Evolutionary conservation across 2,329 filamentous ascomycete genomes (phyloP), one percentile per base, ranked within the genome.

Genomic region (Hymenoscyphus occultus): DNA sequence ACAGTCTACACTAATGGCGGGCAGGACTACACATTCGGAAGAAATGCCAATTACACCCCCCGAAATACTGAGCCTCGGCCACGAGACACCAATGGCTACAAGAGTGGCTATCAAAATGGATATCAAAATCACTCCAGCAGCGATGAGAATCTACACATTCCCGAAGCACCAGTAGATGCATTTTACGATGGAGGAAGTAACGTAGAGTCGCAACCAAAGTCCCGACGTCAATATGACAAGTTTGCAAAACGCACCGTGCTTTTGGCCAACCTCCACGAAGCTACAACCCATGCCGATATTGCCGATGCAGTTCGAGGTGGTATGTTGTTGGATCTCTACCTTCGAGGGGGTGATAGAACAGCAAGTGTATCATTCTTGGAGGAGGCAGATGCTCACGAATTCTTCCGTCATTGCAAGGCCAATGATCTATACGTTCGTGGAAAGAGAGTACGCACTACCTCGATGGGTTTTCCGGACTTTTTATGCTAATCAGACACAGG

Each of bases 321-420:
- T 1, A 81, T 84, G 68, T 71, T 96, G 12, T 76, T 93, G 12
- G 89, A 92, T 68, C 79, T 94, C 51, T 89, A 84, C 70, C 70
- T 93, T 59, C 84, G 86, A 39, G 73, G 71, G 9, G 77, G 83
- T 54, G 87, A 92, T 61, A 83, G 83, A 39, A 80, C 79, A 56
- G 90, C 86, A 3, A 84, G 82, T 54, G 81, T 95, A 1, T 91
- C 91, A 0, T 95, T 95, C 73, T 79, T 91, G 6, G 81, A 87
- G 60, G 84, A 84, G 40, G 79, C 81, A 22, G 83, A 86, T 64
- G 89, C 89, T n/a, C 77, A 79, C 35, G 82, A 84, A 0, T 95
- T 92, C 74, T 81, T 88, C 59, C 80, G 85, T 0, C 82, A 91
- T 75, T 82, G 83, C 28, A 88, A 86, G 73, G 82, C 82, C 39